Conservation (phyloP, 2,329 filamentous ascomycete genomes). For the Diaporthe longicolla region DNA sequence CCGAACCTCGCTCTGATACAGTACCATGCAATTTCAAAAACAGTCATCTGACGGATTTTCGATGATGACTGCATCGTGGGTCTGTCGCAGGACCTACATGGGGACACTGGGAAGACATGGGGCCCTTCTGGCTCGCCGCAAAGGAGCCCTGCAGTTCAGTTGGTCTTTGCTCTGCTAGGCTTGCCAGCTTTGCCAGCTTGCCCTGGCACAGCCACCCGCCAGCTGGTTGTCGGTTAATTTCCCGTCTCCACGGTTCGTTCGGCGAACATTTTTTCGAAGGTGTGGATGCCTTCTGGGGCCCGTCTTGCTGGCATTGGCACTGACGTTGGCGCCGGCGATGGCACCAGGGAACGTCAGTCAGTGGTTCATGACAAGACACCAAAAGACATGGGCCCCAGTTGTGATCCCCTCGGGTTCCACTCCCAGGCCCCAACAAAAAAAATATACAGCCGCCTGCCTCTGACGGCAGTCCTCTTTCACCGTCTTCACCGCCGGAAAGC, state of each 20-base stretch:
- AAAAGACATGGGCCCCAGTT: conserved; percentile 1
- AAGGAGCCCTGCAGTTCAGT: conserved; percentile 19
- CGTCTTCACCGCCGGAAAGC: conserved; percentile 31
- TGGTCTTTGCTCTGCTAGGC: not conserved
- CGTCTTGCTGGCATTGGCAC: conserved; percentile 18
- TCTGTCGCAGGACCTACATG: conserved; percentile 30
- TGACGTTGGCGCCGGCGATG: conserved; percentile 11
- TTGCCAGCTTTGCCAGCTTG: not conserved
- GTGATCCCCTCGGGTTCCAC: conserved; percentile 9
- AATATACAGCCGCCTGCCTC: conserved; percentile 8
- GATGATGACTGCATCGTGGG: conserved; percentile 31
- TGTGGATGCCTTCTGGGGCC: conserved; percentile 35
- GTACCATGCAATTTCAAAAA: conserved; percentile 32
- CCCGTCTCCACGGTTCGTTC: conserved; percentile 35
- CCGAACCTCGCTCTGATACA: conserved; percentile 21
- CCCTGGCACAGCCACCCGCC: conserved; percentile 30
- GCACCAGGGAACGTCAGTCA: conserved; percentile 8
- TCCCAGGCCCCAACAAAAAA: conserved; percentile 28
- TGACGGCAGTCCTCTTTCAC: conserved; percentile 3
- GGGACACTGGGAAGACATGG: not conserved
- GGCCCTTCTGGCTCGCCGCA: conserved; percentile 2
- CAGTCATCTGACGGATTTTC: conserved; percentile 36
- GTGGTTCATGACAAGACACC: not conserved
- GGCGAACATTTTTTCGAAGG: conserved; percentile 34
- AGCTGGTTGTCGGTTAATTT: conserved; percentile 23